Evolutionary conservation across 192 early-diverging fungal genomes (phyloP).

Genomic region (Phlyctochytrium arcticum): DNA sequence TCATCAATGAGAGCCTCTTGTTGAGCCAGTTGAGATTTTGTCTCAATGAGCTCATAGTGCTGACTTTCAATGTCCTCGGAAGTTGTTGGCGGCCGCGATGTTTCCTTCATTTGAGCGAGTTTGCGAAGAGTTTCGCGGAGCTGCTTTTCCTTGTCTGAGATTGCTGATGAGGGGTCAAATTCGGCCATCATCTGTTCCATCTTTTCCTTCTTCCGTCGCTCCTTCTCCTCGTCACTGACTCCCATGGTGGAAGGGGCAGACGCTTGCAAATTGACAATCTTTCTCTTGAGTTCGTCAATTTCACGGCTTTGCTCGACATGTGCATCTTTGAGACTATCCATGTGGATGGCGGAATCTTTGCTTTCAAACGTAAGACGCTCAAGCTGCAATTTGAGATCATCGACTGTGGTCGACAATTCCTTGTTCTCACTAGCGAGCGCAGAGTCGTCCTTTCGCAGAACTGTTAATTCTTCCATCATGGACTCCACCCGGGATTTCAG

Average conservation of each 20-base stretch:
- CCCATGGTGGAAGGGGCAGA: constrained; percentile 11
- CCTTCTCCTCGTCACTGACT: constrained; percentile 60
- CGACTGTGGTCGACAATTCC: constrained; percentile 61
- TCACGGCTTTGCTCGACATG: constrained; percentile 73
- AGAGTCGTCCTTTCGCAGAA: constrained; percentile 56
- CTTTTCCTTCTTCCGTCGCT: constrained; percentile 76
- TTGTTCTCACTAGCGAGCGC: constrained; percentile 59
- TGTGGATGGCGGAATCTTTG: constrained; percentile 84
- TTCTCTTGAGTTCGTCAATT: constrained; percentile 69
- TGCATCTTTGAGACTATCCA: constrained; percentile 84
- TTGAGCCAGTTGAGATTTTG: constrained; percentile 56
- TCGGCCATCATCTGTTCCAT: constrained; percentile 82
- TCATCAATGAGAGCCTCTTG: constrained; percentile 62
- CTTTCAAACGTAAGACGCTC: constrained; percentile 85
- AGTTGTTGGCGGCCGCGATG: constrained; percentile 35
- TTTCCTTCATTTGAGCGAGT: constrained; percentile 59
- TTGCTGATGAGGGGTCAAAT: constrained; percentile 70
- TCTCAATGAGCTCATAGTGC: constrained; percentile 68
- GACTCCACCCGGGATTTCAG: constrained; percentile 52
- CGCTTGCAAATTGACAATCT: constrained; percentile 44
- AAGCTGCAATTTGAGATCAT: constrained; percentile 75
- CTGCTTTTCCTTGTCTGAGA: constrained; percentile 72
- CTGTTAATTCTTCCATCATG: constrained; percentile 71
- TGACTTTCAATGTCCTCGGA: constrained; percentile 64
- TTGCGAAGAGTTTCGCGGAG: constrained; percentile 65